These are phyloP conservation scores for Spencermartinsiella ligniputridi DNA, from an alignment of 1,139 yeast species.

Conservation along the genomic window DNA sequence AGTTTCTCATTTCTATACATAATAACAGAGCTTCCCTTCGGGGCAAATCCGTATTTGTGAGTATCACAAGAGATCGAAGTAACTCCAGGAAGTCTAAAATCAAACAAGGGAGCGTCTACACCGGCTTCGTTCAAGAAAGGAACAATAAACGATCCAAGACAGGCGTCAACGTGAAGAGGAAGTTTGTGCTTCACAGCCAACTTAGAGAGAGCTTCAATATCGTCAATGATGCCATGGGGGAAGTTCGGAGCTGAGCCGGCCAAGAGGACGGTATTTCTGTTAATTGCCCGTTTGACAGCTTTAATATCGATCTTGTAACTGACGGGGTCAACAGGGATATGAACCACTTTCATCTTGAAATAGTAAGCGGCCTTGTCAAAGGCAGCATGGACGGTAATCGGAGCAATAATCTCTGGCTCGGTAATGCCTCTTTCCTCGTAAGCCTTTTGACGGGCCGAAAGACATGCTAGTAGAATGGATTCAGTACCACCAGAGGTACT, in stretches of 20 bases:
- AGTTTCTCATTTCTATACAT: slow-evolving; percentile 72
- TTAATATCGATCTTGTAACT: slow-evolving; percentile 64
- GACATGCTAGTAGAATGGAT: slow-evolving; percentile 75
- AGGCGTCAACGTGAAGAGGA: slow-evolving; percentile 93
- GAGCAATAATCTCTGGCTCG: slow-evolving; percentile 84
- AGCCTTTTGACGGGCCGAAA: slow-evolving; percentile 72
- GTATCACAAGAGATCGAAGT: slow-evolving; percentile 97
- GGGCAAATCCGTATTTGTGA: slow-evolving; percentile 97
- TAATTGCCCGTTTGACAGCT: slow-evolving; percentile 62
- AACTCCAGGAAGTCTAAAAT: slow-evolving; percentile 88
- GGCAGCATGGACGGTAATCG: slow-evolving; percentile 90
- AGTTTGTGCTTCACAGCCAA: slow-evolving; percentile 61
- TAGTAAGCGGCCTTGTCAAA: slow-evolving; percentile 91
- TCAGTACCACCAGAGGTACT: slow-evolving; percentile 98
- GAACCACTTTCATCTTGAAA: slow-evolving; percentile 79
- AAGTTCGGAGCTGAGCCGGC: slow-evolving; percentile 96
- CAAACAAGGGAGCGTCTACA: slow-evolving; percentile 62
- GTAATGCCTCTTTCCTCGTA: slow-evolving; percentile 59
- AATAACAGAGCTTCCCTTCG: slow-evolving; percentile 90
- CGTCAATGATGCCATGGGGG: slow-evolving; percentile 95
- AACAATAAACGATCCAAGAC: slow-evolving; percentile 87
- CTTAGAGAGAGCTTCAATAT: slow-evolving; percentile 65
- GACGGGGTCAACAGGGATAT: slow-evolving; percentile 68
- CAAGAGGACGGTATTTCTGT: slow-evolving; percentile 71
- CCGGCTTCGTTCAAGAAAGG: slow-evolving; percentile 70